These are phyloP conservation scores for Stachybotrys echinatus DNA, from an alignment of 2,329 filamentous ascomycete species.

Conservation along the genomic window DNA sequence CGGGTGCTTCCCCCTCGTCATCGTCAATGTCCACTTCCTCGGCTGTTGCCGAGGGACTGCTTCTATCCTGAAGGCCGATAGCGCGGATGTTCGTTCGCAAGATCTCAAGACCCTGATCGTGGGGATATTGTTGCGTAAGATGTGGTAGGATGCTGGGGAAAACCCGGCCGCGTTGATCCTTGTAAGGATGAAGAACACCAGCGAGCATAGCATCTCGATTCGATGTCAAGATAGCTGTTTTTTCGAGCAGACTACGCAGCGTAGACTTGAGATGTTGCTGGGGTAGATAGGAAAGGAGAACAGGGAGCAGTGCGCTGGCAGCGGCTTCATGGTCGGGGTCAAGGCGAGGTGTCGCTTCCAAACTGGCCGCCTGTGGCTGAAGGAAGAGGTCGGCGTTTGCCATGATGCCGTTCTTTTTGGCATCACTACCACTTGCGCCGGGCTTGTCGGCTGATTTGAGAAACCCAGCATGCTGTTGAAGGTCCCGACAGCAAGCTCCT, in stretches of 20 bases:
- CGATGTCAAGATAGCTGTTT: conserved; percentile 68
- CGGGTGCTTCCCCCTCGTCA: conserved; percentile 30
- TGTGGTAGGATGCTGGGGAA: conserved; percentile 77
- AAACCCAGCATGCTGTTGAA: conserved; percentile 52
- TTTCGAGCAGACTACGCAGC: conserved; percentile 70
- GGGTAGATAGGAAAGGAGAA: conserved; percentile 58
- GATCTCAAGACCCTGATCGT: conserved; percentile 64
- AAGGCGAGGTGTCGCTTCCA: conserved; percentile 28
- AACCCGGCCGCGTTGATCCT: conserved; percentile 56
- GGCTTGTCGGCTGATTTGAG: conserved; percentile 33
- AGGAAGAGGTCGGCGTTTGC: conserved; percentile 72
- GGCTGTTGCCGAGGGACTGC: background rate
- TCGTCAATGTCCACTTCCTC: conserved; percentile 28
- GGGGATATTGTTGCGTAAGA: conserved; percentile 59
- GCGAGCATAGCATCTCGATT: conserved; percentile 71
- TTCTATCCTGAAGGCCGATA: conserved; percentile 14
- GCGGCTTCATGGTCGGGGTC: conserved; percentile 44
- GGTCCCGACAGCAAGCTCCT: conserved; percentile 67
- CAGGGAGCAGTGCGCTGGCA: conserved; percentile 57
- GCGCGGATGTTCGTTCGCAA: conserved; percentile 56
- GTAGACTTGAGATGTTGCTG: conserved; percentile 64
- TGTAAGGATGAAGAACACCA: conserved; percentile 74
- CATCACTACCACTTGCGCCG: conserved; percentile 19
- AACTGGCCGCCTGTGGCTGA: conserved; percentile 25
- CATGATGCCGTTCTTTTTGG: conserved; percentile 34